Base-by-base conservation (phyloP, 2,329 filamentous ascomycete genomes). In the Aureobasidium sp. region DNA sequence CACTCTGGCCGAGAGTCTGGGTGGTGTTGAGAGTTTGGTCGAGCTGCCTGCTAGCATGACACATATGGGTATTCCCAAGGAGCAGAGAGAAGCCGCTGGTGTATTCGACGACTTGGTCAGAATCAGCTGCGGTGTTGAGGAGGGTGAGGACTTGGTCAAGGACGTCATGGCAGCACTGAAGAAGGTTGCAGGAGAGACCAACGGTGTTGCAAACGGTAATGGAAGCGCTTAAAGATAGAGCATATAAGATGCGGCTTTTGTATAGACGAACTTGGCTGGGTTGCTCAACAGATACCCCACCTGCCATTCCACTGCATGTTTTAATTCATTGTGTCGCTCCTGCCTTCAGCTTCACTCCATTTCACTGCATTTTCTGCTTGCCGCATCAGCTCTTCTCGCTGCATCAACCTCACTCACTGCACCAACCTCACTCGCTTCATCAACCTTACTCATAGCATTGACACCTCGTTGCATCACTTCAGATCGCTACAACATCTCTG, bases 11-110 rank as follows among this genome's bases (percentile, higher is more conserved):
- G 94, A 99, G 82, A 90, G 86, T 63, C 79, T 99, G 27, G 94
- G 94, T 64, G 94, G 93, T 61, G 88, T 99, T 52, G 94, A 99
- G 83, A 89, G 85, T 71, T 81, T 99, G 65, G 87, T 92, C 68
- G 94, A 99, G 78, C 85, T 99, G 2, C 94, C 94, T 25, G 90
- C 89, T 70, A 90, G 87, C 77, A 99, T 99, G 94, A 99, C 94
- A 20, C 94, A 99, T 76, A 90, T 91, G 27, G 94, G 93, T 63
- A 99, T 99, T 67, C 94, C 94, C 55, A 85, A 84, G 73, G 91
- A 91, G 64, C 86, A 96, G 80, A 83, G 94, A 63, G 94, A 99
- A 81, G 88, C 87, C 3, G 91, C 94, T 0, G 94, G 94, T 64
- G 91, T 99, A 36, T 97, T 87, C 71, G 94, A 99, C 72, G 94